Conservation (phyloP, 2,329 filamentous ascomycete genomes). For the Pseudocercospora vitis region DNA sequence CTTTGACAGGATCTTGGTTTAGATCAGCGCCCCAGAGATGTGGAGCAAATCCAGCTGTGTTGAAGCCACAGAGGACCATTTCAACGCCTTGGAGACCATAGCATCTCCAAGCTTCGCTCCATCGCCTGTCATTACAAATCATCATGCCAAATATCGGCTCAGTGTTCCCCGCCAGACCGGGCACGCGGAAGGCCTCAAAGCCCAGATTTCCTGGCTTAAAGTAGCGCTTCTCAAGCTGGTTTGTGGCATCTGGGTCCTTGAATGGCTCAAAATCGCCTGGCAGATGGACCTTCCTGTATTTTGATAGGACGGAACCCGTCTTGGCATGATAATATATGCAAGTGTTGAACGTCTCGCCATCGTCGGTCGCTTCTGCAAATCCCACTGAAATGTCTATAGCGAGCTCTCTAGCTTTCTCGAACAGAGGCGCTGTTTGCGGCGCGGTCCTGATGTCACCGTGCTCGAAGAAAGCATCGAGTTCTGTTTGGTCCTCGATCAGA, state of each 20-base stretch:
- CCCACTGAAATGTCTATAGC: slow-evolving; percentile 54
- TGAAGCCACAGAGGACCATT: slow-evolving; percentile 52
- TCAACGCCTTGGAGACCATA: slow-evolving; percentile 54
- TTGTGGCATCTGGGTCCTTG: slow-evolving; percentile 46
- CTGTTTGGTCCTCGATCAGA: slow-evolving; percentile 46
- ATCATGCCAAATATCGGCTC: slow-evolving; percentile 56
- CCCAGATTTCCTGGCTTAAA: slow-evolving; percentile 54
- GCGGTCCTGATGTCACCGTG: slow-evolving; percentile 44
- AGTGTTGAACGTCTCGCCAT: slow-evolving; percentile 51
- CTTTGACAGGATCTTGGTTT: slow-evolving; percentile 44
- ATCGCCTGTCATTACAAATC: slow-evolving; percentile 58
- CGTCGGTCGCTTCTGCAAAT: slow-evolving; percentile 50
- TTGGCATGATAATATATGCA: slow-evolving; percentile 53
- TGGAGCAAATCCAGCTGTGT: slow-evolving; percentile 53
- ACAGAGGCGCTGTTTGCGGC: slow-evolving; percentile 48
- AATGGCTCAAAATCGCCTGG: slow-evolving; percentile 54
- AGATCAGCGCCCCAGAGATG: slow-evolving; percentile 43
- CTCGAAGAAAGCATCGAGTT: slow-evolving; percentile 53
- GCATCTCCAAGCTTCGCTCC: slow-evolving; percentile 54
- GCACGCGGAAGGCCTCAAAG: slow-evolving; percentile 54
- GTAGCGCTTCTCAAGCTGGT: slow-evolving; percentile 57
- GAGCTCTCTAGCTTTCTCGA: slow-evolving; percentile 48
- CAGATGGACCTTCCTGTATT: slow-evolving; percentile 57
- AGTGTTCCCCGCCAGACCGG: slow-evolving; percentile 40
- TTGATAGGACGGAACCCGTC: slow-evolving; percentile 45